These are phyloP conservation scores for Cerioporus squamosus DNA, from an alignment of 1,284 basidiomycete genomes.

Conservation along the genomic window DNA sequence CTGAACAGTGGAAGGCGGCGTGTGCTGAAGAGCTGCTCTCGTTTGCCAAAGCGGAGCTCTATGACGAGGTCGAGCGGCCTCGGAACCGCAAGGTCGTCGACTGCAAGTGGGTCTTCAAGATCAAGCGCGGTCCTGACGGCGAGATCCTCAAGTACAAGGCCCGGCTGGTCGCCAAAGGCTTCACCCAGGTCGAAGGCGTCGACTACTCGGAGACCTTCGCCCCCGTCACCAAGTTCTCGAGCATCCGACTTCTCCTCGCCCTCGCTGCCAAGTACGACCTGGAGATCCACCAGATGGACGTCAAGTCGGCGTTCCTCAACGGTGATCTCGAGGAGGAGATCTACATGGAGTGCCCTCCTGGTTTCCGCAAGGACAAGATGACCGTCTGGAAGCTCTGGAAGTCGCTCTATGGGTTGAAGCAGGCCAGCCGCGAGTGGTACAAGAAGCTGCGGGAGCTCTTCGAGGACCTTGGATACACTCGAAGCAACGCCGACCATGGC, in stretches of 20 bases:
- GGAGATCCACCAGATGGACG: conserved; percentile 45
- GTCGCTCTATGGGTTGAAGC: conserved; percentile 33
- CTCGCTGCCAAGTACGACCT: conserved; percentile 36
- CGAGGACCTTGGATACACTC: too few species aligned
- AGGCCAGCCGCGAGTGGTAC: conserved; percentile 28
- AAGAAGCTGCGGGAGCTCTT: conserved; percentile 12
- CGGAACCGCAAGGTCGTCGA: too few species aligned
- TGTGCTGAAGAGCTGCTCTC: conserved; percentile 9
- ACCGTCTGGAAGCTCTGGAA: not conserved
- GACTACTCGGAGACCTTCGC: conserved; percentile 43
- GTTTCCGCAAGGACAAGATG: conserved; percentile 15
- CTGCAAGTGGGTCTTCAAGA: conserved; percentile 28
- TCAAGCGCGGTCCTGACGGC: conserved; percentile 32
- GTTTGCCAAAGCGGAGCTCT: conserved; percentile 19
- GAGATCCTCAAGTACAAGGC: conserved; percentile 41
- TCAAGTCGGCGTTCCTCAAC: conserved; percentile 46
- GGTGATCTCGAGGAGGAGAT: conserved; percentile 33
- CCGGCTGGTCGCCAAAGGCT: conserved; percentile 45
- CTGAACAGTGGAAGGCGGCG: conserved; percentile 19
- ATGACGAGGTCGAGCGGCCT: too few species aligned
- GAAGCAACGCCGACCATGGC: too few species aligned
- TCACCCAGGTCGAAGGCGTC: conserved; percentile 40
- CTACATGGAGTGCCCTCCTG: conserved; percentile 40
- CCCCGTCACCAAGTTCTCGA: conserved; percentile 31
- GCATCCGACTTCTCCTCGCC: conserved; percentile 34